Evolutionary conservation across 345 rosid species (phyloP).

Genomic region (Schrenkiella parvula): DNA sequence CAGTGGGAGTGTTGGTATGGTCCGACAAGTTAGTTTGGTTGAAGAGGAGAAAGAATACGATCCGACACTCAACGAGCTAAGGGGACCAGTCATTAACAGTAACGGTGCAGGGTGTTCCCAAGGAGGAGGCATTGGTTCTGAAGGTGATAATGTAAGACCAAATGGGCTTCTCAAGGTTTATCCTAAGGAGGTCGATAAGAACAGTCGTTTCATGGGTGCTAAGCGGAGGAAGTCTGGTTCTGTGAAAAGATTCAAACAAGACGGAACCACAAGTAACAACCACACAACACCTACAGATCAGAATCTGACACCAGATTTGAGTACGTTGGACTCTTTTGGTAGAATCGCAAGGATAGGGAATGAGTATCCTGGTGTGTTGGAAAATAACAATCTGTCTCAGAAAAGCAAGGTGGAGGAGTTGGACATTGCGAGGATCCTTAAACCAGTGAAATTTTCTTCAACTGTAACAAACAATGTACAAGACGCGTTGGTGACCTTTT

Average conservation of each 20-base stretch:
- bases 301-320: conserved; percentile 36
- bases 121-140: conserved; percentile 41
- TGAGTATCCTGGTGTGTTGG: conserved; percentile 39
- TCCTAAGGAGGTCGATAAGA: conserved; percentile 43
- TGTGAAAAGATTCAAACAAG: conserved; percentile 92
- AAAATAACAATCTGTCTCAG: conserved; percentile 34
- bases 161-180: conserved; percentile 50
- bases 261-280: conserved; percentile 33
- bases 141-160: conserved; percentile 39
- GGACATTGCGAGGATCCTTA: conserved; percentile 60
- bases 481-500: conserved; percentile 72
- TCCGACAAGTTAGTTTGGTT: conserved; percentile 27
- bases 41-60: conserved; percentile 66
- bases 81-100: conserved; percentile 46
- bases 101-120: conserved; percentile 44
- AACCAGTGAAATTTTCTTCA: conserved; percentile 65
- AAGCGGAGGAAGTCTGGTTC: conserved; percentile 89
- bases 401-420: conserved; percentile 42
- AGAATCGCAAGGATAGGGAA: conserved; percentile 41
- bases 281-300: conserved; percentile 32
- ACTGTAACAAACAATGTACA: conserved; percentile 54
- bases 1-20: conserved; percentile 38
- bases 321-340: conserved; percentile 41
- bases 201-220: conserved; percentile 66
- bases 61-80: conserved; percentile 83